Base-by-base conservation (phyloP, 225 moss, liverwort and hornwort species). In the Sphagnum contortum region DNA sequence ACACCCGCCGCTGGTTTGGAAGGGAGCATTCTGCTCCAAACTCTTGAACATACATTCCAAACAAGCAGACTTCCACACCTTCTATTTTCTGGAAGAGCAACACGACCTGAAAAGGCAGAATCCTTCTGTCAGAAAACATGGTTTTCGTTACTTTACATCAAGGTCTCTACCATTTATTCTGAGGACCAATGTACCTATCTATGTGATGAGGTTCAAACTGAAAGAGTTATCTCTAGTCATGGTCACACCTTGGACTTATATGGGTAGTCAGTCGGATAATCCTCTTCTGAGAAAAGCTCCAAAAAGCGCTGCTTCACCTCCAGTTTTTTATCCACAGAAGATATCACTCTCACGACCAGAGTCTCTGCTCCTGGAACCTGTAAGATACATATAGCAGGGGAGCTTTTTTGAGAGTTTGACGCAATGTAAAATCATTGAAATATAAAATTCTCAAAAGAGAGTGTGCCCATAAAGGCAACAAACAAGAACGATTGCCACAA, bases 11-110 rank as follows among this genome's bases (percentile, higher is more conserved):
- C 71, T 96, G 96, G 68, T 96, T 96, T 69, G 96, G 96, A 66
- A 81, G 90, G 69, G 90, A 81, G 73, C 92, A 81, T 48, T 96
- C 96, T 49, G 85, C 87, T 60, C 96, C 96, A 81, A 96, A 96
- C 81, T 96, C 96, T 84, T 96, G 96, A 45, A 96, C 96, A 76
- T 96, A 96, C 96, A 96, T 96, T 67, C 96, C 96, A 62, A 92
- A 96, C 8, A 96, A 79, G 71, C 96, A 96, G 62, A 96, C 96
- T 73, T 96, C 96, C 72, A 96, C 96, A 61, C 96, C 96, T 76
- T 92, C 96, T 65, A 96, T 96, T 67, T 87, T 96, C 78, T 96
- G 96, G 81, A 96, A 96, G 45, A 96, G 88, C 57, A 96, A 74
- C 55, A 96, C 92, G 69, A 96, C 96, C 96, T 96, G 83, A 46